These are phyloP conservation scores for Tylopilus sp. DNA, from an alignment of 1,284 basidiomycete species.

Conservation along the genomic window DNA sequence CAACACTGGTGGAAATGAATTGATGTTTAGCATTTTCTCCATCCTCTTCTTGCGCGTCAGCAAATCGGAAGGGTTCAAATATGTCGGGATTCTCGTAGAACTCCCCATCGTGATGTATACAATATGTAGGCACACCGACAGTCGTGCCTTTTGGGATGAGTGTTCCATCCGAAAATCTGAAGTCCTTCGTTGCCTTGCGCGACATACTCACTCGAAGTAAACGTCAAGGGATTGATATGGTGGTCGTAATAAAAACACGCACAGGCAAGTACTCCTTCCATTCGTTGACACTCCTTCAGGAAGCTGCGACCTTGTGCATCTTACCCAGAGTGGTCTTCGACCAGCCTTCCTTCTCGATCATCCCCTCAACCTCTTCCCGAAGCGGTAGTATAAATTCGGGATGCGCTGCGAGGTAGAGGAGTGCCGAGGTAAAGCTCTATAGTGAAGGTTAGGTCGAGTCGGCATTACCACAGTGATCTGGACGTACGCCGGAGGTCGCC, in stretches of 20 bases:
- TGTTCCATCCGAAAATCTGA: not conserved
- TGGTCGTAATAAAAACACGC: not conserved
- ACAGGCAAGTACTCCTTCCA: constrained; percentile 16
- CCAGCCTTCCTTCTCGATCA: constrained; percentile 40
- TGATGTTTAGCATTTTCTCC: constrained; percentile 19
- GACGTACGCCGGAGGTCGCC: not conserved
- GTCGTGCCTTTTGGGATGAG: not conserved
- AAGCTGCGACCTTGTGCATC: constrained; percentile 47
- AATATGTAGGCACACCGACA: not conserved
- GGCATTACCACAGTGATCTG: too few relatives aligned
- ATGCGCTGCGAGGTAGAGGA: constrained; percentile 26
- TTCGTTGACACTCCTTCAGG: constrained; percentile 40
- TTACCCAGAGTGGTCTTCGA: constrained; percentile 38
- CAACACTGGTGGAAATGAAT: constrained; percentile 8
- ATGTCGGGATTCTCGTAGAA: not conserved
- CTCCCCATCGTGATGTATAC: not conserved
- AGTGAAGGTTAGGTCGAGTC: not conserved
- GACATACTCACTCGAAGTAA: constrained; percentile 25
- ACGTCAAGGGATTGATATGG: not conserved
- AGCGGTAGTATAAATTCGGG: constrained; percentile 36
- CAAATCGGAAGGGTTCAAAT: not conserved
- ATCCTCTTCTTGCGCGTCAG: not conserved
- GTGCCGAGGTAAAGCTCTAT: constrained; percentile 7
- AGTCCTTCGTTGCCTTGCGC: constrained; percentile 20
- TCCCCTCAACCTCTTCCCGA: constrained; percentile 42